Base-by-base conservation (phyloP, 73 alveolate species). In the Paramecium sexaurelia region DNA sequence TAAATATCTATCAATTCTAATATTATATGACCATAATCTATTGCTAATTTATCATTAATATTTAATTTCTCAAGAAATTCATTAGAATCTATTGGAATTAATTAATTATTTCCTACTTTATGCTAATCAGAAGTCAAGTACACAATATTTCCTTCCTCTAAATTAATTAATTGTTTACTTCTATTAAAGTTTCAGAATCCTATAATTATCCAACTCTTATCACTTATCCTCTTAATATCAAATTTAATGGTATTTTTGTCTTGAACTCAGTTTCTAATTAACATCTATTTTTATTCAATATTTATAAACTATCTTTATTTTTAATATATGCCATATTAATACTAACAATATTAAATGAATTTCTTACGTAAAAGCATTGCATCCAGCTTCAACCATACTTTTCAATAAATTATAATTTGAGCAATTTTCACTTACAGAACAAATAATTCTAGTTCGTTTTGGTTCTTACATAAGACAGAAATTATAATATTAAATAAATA, bases 361-460 rank as follows among this genome's bases (percentile, higher is more conserved):
- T 51, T 19, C 17, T 29, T 78, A 78, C 90, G 75, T 24, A 45
- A 78, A 78, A 37, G 51, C 69, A 41, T 78, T 45, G 22, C 61
- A 39, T 20, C 90, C 90, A 10, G 71, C 68, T 11, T 22, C 32
- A 22, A 78, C 43, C 90, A 78, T 78, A 8, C n/a, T 22, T 20
- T 27, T 5, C 11, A 78, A 24, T 43, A 78, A 78, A 13, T 78
- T 75, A 22, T 29, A 41, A 78, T 78, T 43, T 11, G 43, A 22
- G 20, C 75, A 41, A 78, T 78, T 78, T 39, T 78, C 90, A 40
- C 55, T 78, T 11, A 78, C 55, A 29, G 90, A 78, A 43, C 90
- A 40, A 40, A 78, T 78, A 20, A 78, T 39, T 43, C 55, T 78
- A 24, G 90, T 78, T 43, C 90, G 8, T 45, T 61, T 78, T 32